Base-by-base conservation (phyloP, 768 basidiomycete species). In the Tulasnella sp. region DNA sequence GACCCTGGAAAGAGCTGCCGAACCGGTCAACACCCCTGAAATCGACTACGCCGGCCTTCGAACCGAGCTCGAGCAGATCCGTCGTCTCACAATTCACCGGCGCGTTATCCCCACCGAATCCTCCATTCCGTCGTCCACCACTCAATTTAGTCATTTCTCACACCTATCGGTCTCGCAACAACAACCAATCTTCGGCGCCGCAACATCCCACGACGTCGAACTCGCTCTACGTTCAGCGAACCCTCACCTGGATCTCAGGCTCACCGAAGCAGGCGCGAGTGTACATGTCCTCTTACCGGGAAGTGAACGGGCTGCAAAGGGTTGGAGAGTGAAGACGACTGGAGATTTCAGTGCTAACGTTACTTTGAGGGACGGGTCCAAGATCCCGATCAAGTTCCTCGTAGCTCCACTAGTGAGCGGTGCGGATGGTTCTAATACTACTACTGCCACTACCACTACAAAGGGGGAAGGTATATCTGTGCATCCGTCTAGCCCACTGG, bases 101-200 rank as follows among this genome's bases (percentile, higher is more conserved):
- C 61, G 61, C 4, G 47, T 52, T n/a, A 32, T 59, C 17, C 19
- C 51, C 51, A 5, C 51, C 5, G 29, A n/a, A 5, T 19, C 26
- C 11, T 10, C 9, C 19, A 43, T 9, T 10, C 10, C 23, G 7
- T n/a, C 59, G 5, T n/a, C 56, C n/a, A 29, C 56, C 15, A 8
- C 58, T 51, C 27, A 24, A n/a, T 23, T 51, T 13, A 38, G 15
- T 15, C 34, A 38, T 7, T 38, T 38, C 34, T 38, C 34, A 5
- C 34, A 38, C 15, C 34, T 38, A 5, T 38, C 34, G 34, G 7
- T 38, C 34, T 38, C 5, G 34, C 21, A 48, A 11, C 21, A 21
- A 23, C 24, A 23, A n/a, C 26, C 61, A 5, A 63, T 63, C 23
- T 63, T 51, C 34, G 62, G 62, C 21, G 63, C 62, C 21, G 62